These are phyloP conservation scores for Exophiala calicioides DNA, from an alignment of 2,329 filamentous ascomycete species.

Conservation along the genomic window DNA sequence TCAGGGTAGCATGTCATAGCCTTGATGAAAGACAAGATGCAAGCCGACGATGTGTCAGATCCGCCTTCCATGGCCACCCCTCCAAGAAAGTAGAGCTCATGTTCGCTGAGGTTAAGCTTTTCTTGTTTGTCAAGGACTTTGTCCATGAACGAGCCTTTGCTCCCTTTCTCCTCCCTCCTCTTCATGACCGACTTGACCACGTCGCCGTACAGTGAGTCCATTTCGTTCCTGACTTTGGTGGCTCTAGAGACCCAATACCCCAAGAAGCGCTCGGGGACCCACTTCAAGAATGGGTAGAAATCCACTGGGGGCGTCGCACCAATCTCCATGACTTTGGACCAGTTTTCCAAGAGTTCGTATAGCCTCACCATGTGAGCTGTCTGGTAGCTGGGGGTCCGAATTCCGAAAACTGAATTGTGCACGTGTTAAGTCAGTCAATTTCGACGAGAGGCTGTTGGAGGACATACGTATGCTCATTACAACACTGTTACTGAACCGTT, in stretches of 20 bases:
- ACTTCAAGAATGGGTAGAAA: constrained; percentile 47
- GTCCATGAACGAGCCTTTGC: constrained; percentile 42
- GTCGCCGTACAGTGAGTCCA: constrained; percentile 45
- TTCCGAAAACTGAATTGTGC: neutral
- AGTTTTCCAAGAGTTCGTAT: constrained; percentile 48
- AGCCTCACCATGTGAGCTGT: neutral
- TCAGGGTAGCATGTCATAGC: constrained; percentile 52
- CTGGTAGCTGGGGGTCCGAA: neutral
- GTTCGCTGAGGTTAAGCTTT: constrained; percentile 35
- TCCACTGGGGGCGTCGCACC: constrained; percentile 54
- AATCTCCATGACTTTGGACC: constrained; percentile 48
- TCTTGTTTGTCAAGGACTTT: constrained; percentile 41
- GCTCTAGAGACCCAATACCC: constrained; percentile 43
- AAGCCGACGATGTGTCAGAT: constrained; percentile 43
- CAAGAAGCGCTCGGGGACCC: constrained; percentile 44
- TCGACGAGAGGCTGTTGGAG: constrained; percentile 24
- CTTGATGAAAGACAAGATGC: constrained; percentile 49
- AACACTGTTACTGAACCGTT: constrained; percentile 53
- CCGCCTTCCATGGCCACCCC: constrained; percentile 38
- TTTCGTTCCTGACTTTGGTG: constrained; percentile 40
- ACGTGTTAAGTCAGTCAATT: neutral
- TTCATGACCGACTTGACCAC: constrained; percentile 37
- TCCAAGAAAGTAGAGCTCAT: constrained; percentile 44
- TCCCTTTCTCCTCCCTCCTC: constrained; percentile 34
- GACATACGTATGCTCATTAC: constrained; percentile 39